These are phyloP conservation scores for Ophiocordyceps camponoti-leonardi DNA, from an alignment of 2,329 filamentous ascomycete genomes.

Conservation along the genomic window DNA sequence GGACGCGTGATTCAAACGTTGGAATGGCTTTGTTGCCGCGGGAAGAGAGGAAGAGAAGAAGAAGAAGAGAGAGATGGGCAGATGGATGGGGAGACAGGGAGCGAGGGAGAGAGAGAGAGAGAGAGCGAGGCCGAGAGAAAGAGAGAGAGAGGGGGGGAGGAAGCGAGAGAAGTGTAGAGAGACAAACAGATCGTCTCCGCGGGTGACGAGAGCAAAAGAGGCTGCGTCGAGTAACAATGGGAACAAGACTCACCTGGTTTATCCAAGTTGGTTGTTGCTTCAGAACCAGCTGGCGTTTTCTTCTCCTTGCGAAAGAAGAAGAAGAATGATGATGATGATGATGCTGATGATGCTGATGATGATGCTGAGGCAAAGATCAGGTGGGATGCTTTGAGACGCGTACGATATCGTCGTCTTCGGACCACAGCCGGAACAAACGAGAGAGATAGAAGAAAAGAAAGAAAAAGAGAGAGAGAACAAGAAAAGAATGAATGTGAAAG, in stretches of 20 bases:
- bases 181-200: no score
- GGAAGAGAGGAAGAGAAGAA: not conserved
- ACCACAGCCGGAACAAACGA: not conserved
- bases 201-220: no score
- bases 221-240: no score
- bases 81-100: not conserved
- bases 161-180: no score
- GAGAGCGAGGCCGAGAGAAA: no score
- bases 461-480: no score
- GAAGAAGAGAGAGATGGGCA: not conserved
- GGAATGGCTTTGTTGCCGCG: not conserved
- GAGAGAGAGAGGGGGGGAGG: no score
- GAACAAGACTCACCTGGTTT: no score
- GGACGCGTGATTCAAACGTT: not conserved
- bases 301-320: no score
- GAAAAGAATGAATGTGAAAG: not conserved
- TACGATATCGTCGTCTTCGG: not conserved
- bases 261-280: conserved; percentile 1
- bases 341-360: no score
- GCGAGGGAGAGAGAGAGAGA: not conserved
- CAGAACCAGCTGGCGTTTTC: conserved; percentile 7
- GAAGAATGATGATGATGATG: no score
- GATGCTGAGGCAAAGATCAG: not conserved
- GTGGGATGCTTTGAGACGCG: not conserved
- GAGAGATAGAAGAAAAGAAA: not conserved